Conservation (phyloP, 257 asterid species). For the Solanum peruvianum region DNA sequence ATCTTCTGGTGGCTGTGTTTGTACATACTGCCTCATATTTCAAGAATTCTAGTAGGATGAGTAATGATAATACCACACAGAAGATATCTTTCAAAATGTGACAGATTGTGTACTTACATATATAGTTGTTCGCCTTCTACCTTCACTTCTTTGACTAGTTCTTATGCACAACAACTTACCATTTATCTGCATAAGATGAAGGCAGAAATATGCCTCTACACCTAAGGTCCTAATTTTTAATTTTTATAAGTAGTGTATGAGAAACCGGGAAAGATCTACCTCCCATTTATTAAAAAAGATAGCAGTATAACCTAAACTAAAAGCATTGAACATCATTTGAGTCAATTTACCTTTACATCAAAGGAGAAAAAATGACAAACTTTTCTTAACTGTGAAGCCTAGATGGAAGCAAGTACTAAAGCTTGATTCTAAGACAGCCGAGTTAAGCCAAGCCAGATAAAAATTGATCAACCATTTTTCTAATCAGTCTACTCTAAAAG, state of each 20-base stretch:
- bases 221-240: background rate
- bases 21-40: no score
- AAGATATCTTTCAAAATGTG: no score
- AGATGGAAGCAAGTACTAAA: background rate
- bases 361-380: background rate
- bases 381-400: background rate
- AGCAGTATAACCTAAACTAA: background rate
- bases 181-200: background rate
- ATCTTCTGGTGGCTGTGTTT: no score
- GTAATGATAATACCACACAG: no score
- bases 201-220: background rate
- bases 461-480: background rate
- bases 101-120: no score
- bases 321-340: background rate
- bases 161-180: background rate
- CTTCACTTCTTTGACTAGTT: no score
- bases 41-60: no score
- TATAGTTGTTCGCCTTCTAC: no score
- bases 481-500: background rate
- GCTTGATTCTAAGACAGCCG: background rate
- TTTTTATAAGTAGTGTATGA: background rate
- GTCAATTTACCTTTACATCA: background rate
- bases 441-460: background rate
- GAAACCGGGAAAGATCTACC: background rate
- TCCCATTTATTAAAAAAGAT: background rate